phyloP scores from a whole-genome alignment of 2,329 filamentous ascomycete genomes.

The Polychaeton citri region DNA sequence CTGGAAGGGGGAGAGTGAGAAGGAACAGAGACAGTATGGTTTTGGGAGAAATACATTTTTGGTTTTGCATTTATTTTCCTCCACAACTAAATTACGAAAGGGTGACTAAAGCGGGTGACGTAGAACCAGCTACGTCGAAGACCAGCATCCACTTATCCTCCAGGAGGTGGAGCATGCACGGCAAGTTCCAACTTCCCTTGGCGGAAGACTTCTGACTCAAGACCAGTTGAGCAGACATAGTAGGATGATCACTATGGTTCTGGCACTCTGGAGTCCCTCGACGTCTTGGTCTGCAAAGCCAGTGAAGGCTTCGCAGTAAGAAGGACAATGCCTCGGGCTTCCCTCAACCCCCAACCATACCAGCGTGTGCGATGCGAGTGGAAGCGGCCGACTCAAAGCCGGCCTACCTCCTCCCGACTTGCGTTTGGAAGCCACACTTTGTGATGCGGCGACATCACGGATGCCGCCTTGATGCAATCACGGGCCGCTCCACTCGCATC shows the following conservation, averaged over 20 bases:
- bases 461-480: constrained; percentile 2
- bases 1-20: too few relatives aligned
- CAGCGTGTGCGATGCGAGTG: background rate
- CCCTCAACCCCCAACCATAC: constrained; percentile 1
- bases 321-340: background rate
- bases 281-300: constrained; percentile 4
- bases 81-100: background rate
- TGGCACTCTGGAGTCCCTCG: constrained; percentile 5
- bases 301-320: background rate
- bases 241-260: constrained; percentile 16
- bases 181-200: constrained; percentile 3
- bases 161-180: constrained; percentile 1
- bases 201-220: constrained; percentile 2
- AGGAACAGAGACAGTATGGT: too few relatives aligned
- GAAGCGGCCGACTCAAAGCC: constrained; percentile 15
- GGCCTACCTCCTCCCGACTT: constrained; percentile 22
- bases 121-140: background rate
- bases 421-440: constrained; percentile 19
- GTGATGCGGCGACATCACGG: constrained; percentile 9
- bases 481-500: background rate
- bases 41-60: too few relatives aligned
- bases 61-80: too few relatives aligned
- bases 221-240: constrained; percentile 9
- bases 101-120: background rate
- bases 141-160: constrained; percentile 10